A percentile compares a stretch with the other conserved stretches of the same genome.
These are phyloP conservation scores for Nemophila menziesii DNA, from an alignment of 257 asterid genomes.

Conservation along the genomic window DNA sequence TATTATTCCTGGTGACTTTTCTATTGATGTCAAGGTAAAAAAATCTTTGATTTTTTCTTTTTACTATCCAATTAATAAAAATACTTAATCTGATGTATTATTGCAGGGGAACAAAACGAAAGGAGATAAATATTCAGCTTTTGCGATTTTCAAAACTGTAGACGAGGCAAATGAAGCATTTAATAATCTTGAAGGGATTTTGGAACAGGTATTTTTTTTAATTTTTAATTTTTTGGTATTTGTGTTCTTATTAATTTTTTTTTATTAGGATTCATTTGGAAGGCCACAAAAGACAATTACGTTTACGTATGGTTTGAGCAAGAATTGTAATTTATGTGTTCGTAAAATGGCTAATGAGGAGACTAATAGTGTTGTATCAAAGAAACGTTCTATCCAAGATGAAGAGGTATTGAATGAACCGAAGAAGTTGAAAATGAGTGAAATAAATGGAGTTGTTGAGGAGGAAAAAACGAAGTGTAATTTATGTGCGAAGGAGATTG, in stretches of 20 bases:
- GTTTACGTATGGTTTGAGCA: constrained; percentile 37
- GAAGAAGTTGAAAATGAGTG: constrained; percentile 29
- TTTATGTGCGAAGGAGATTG: constrained; percentile 42
- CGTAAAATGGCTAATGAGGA: constrained; percentile 25
- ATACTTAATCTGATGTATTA: constrained; percentile 12
- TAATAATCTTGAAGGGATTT: constrained; percentile 43
- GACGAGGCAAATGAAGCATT: constrained; percentile 63
- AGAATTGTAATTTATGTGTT: constrained; percentile 32
- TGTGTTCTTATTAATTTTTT: too few species aligned
- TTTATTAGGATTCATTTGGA: constrained; percentile 51
- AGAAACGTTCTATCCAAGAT: constrained; percentile 37
- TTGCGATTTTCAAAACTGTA: constrained; percentile 43
- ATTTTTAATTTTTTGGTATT: too few species aligned
- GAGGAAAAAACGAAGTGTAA: constrained; percentile 5
- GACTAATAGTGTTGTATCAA: constrained; percentile 16
- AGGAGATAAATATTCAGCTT: constrained; percentile 41
- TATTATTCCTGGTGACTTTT: constrained; percentile 61
- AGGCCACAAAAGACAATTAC: constrained; percentile 44
- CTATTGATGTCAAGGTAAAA: constrained; percentile 63
- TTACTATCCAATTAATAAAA: too few species aligned
- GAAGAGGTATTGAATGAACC: constrained; percentile 14
- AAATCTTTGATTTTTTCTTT: too few species aligned
- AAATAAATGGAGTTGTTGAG: constrained; percentile 19
- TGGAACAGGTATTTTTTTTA: constrained; percentile 44
- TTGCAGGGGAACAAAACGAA: constrained; percentile 37